Evolutionary conservation across 1,284 basidiomycete genomes (phyloP).

Genomic region (Golubevia sp.): DNA sequence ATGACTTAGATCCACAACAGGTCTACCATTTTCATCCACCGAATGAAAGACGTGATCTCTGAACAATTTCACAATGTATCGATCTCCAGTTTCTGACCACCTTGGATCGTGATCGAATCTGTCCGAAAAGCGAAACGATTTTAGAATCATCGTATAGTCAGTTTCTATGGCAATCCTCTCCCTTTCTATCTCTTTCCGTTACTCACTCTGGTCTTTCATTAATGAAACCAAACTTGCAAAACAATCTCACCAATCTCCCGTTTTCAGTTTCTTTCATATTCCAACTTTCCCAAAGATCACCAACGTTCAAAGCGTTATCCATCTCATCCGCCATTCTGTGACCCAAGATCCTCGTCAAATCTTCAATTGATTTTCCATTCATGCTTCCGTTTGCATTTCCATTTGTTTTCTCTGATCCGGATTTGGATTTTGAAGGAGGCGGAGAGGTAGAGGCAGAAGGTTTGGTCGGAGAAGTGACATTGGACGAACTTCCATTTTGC

Average conservation of each 20-base stretch:
- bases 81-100: conserved; percentile 97
- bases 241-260: conserved; percentile 50
- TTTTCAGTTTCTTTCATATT: conserved; percentile 58
- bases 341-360: conserved; percentile 26
- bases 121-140: conserved; percentile 3
- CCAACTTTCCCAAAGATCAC: conserved; percentile 47
- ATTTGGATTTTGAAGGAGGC: neutral
- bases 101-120: conserved; percentile 92
- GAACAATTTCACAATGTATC: conserved; percentile 97
- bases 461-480: neutral
- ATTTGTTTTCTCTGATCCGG: neutral
- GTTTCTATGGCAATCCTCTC: too few species aligned
- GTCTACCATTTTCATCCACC: conserved; percentile 85
- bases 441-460: neutral
- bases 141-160: too few species aligned
- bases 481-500: neutral
- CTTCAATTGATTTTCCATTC: conserved; percentile 19
- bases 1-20: conserved; percentile 74
- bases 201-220: conserved; percentile 51
- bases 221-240: conserved; percentile 58
- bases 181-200: neutral
- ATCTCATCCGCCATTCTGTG: conserved; percentile 48
- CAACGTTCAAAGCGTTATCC: conserved; percentile 43
- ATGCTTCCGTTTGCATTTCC: neutral
- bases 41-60: conserved; percentile 98